Evolutionary conservation across 495 filamentous ascomycete genomes (phyloP), one percentile per base, ranked within the genome.

Genomic region (Poronia punctata): DNA sequence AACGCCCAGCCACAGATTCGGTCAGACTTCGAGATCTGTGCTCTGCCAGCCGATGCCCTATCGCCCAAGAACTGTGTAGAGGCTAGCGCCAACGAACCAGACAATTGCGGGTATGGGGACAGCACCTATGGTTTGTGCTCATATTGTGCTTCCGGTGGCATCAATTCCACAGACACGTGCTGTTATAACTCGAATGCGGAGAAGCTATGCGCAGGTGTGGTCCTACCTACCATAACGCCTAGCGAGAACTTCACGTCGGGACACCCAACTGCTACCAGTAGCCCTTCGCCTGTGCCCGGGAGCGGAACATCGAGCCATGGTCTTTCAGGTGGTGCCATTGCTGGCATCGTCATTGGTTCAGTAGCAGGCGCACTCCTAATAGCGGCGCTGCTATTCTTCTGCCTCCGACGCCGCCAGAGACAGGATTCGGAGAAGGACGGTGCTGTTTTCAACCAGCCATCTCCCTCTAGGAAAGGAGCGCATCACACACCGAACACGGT

Each of bases 121-220:
- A 97, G 93, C 60, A 75, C 86, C 1, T 65, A 83, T 46, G 88
- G 89, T 2, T 70, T 99, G 28, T 99, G 93, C 65, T 73, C 79
- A 11, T 95, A 88, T 53, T 99, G 93, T 60, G 72, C 72, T 19
- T 67, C 78, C 9, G 88, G 83, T 51, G 87, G 88, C 19, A 75
- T 82, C 26, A 95, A 95, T 62, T 80, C 86, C 11, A 97, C 87
- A 35, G 93, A 99, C 61, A 92, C 89, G 0, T 99, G 93, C 67
- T 99, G 93, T 55, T 78, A 83, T 39, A 84, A 79, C 49, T 79
- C 89, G n/a, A 72, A 86, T 48, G 78, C 82, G 16, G 68, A 83
- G 31, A 59, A 51, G 20, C 76, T 80, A 39, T 99, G 93, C 53
- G 59, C 65, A 21, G 73, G 74, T 23, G 82, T 99, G 21, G 65